These are phyloP conservation scores for Erodium trifolium DNA, from an alignment of 441 rosid species.

Conservation along the genomic window DNA sequence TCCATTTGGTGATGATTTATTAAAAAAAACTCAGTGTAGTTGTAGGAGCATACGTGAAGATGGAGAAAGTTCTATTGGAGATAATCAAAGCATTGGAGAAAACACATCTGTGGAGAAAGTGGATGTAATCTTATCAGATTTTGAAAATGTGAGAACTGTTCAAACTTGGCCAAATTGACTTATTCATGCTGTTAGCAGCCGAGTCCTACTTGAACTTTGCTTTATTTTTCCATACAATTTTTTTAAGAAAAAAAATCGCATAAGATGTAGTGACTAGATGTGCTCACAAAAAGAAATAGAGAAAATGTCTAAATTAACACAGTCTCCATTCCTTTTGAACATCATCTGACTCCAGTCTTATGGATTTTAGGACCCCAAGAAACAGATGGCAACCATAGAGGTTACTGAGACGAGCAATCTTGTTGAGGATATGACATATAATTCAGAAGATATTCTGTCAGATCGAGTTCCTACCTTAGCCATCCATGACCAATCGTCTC, in stretches of 20 bases:
- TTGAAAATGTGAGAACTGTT: slow-evolving; percentile 41
- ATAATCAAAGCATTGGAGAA: slow-evolving; percentile 39
- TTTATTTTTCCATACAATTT: neutral
- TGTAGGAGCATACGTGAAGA: slow-evolving; percentile 59
- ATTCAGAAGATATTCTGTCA: slow-evolving; percentile 47
- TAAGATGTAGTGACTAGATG: neutral
- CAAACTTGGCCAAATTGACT: slow-evolving; percentile 11
- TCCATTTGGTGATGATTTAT: slow-evolving; percentile 9
- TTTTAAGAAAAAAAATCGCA: neutral
- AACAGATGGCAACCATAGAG: slow-evolving; percentile 36
- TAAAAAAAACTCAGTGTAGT: slow-evolving; percentile 17
- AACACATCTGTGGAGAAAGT: slow-evolving; percentile 37
- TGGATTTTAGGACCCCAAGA: slow-evolving; percentile 47
- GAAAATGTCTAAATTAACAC: neutral
- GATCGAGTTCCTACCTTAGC: slow-evolving; percentile 76
- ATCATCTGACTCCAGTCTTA: neutral
- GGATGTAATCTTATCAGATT: slow-evolving; percentile 26
- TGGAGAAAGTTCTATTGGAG: slow-evolving; percentile 48
- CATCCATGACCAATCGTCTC: slow-evolving; percentile 45
- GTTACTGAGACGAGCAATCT: slow-evolving; percentile 32
- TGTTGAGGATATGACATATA: slow-evolving; percentile 41
- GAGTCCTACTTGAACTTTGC: neutral
- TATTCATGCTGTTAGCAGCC: neutral
- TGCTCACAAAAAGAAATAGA: neutral
- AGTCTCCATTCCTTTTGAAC: neutral